Base-by-base conservation (phyloP, 1,139 yeast species). In the Saccharomyces hybrid region DNA sequence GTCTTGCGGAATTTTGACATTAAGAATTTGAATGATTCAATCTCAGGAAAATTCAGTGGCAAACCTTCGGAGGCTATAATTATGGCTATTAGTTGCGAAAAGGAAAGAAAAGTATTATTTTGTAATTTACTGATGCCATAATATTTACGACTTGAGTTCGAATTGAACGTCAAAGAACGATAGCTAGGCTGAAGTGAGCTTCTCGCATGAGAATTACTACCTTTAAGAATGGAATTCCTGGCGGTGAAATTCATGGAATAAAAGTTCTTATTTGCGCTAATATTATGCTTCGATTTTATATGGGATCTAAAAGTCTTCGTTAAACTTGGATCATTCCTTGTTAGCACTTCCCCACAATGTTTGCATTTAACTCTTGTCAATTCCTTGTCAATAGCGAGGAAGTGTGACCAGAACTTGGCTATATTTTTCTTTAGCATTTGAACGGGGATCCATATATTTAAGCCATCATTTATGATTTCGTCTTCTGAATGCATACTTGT, bases 401-500 rank as follows among this genome's bases (percentile, higher is more conserved):
- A 61, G 48, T 60, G 64, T 3, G 63, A 51, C 62, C 62, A 60
- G 27, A 51, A 54, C 6, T 51, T 48, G 3, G 58, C 52, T 47
- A 51, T 59, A 28, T 48, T 53, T 34, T 55, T 61, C 4, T 44
- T 48, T 9, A 59, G 19, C 11, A 53, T 38, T 48, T 58, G 61
- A 6, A 59, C 47, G 1, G 62, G 63, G 9, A 60, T 32, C 64
- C 64, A 61, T 47, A 32, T 27, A 19, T 53, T 14, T 2, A 14
- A 28, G 4, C 53, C 53, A 21, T 55, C 58, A 27, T 34, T 32
- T 5, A 50, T 41, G 24, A 51, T 52, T 47, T 51, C 56, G 4
- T 34, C 51, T 4, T 24, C 38, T 6, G 44, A 21, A 19, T 28
- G 28, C 4, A 46, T 8, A 11, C 12, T 4, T n/a, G 11, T 46